These are phyloP conservation scores for Diutina neorugosa DNA, from an alignment of 1,139 yeast genomes.

Conservation along the genomic window DNA sequence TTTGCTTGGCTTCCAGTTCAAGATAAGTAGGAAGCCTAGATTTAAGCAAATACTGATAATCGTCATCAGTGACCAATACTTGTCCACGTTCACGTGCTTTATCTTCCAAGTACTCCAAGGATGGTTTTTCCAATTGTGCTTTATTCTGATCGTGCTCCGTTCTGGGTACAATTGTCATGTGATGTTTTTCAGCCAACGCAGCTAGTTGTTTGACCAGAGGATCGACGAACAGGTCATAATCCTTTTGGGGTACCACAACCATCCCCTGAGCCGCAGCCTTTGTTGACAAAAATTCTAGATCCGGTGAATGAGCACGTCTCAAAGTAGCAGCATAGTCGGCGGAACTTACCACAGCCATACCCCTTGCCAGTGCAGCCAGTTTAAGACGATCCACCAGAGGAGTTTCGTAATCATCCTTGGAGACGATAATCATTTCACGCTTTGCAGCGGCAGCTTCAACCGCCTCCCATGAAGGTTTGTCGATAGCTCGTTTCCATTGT, in stretches of 20 bases:
- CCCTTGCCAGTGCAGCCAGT: not conserved
- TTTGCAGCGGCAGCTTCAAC: slow-evolving; percentile 5
- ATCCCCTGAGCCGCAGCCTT: slow-evolving; percentile 14
- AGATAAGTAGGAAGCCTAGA: not conserved
- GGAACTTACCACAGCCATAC: not conserved
- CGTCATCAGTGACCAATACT: not conserved
- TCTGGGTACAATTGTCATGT: not conserved
- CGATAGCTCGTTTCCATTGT: not conserved
- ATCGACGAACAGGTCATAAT: not conserved
- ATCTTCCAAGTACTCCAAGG: slow-evolving; percentile 5
- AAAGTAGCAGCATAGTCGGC: not conserved
- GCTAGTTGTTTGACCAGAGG: slow-evolving; percentile 3
- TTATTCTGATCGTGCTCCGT: not conserved
- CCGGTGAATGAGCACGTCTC: slow-evolving; percentile 8
- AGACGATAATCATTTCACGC: slow-evolving; percentile 9
- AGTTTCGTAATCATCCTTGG: slow-evolving; percentile 7
- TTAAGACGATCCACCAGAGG: slow-evolving; percentile 3
- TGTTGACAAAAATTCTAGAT: slow-evolving; percentile 20
- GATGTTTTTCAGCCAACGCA: slow-evolving; percentile 4
- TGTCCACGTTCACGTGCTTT: not conserved
- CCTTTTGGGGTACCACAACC: slow-evolving; percentile 4
- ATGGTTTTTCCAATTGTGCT: not conserved
- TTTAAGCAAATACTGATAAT: slow-evolving; percentile 1
- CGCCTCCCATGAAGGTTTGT: not conserved
- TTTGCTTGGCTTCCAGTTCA: not conserved